A percentile compares a stretch with the other conserved stretches of the same genome.
These are phyloP conservation scores for Panicum virgatum DNA, from an alignment of 202 grass and related monocot genomes.

Conservation along the genomic window DNA sequence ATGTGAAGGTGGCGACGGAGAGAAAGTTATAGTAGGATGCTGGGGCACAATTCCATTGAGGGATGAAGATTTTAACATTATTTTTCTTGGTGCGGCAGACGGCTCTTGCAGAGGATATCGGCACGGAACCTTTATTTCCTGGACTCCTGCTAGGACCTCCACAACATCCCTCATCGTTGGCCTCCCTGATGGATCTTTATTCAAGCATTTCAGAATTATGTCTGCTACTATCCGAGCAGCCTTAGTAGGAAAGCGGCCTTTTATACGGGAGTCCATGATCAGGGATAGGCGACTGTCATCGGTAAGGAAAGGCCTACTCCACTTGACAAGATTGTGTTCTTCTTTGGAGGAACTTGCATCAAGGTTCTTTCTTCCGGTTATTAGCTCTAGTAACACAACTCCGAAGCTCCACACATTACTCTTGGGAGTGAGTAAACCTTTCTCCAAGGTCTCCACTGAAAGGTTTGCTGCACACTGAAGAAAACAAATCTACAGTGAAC, in stretches of 20 bases:
- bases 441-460: slow-evolving; percentile 92
- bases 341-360: slow-evolving; percentile 59
- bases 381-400: slow-evolving; percentile 84
- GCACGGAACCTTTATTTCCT: slow-evolving; percentile 75
- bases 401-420: slow-evolving; percentile 97
- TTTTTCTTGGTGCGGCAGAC: slow-evolving; percentile 60
- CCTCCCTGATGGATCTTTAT: slow-evolving; percentile 74
- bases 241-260: slow-evolving; percentile 86
- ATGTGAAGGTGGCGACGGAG: slow-evolving; percentile 48
- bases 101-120: slow-evolving; percentile 89
- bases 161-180: slow-evolving; percentile 89
- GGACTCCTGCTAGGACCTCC: slow-evolving; percentile 61
- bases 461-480: slow-evolving; percentile 70
- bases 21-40: slow-evolving; percentile 52
- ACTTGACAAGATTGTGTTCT: slow-evolving; percentile 89
- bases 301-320: slow-evolving; percentile 81
- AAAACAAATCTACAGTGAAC: slow-evolving; percentile 37
- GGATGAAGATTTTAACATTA: slow-evolving; percentile 85
- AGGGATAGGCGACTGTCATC: slow-evolving; percentile 90
- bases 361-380: slow-evolving; percentile 88
- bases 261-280: slow-evolving; percentile 88
- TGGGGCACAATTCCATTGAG: slow-evolving; percentile 70
- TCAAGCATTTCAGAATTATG: slow-evolving; percentile 74
- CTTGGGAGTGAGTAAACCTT: slow-evolving; percentile 90
- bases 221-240: slow-evolving; percentile 82